phyloP scores from a whole-genome alignment of 2,329 filamentous ascomycete genomes.

The Chaetomiaceae sp. region DNA sequence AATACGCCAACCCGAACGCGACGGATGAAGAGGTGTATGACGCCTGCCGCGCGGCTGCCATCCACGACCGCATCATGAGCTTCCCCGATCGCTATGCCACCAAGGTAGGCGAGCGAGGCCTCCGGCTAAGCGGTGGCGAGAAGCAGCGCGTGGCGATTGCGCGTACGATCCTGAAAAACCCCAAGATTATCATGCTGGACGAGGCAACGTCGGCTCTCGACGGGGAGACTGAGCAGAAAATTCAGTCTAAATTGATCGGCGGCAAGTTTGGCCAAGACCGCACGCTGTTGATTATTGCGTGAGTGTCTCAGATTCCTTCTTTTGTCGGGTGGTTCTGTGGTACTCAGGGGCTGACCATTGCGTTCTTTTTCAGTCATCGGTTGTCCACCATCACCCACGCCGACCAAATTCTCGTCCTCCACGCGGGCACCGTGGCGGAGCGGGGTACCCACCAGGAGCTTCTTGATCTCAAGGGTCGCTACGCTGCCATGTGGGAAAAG shows the following conservation, averaged over 20 bases:
- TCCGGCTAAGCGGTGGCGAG: conserved; percentile 54
- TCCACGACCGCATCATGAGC: conserved; percentile 48
- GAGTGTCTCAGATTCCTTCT: conserved; percentile 34
- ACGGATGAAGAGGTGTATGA: conserved; percentile 44
- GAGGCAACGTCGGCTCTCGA: conserved; percentile 67
- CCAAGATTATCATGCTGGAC: conserved; percentile 64
- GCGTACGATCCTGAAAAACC: conserved; percentile 61
- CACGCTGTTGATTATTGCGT: conserved; percentile 92
- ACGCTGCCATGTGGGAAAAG: conserved; percentile 83
- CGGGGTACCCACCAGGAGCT: conserved; percentile 73
- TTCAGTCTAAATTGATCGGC: conserved; percentile 62
- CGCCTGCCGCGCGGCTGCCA: conserved; percentile 47
- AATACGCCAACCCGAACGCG: conserved; percentile 44
- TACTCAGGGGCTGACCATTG: conserved; percentile 19
- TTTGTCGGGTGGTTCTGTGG: not conserved
- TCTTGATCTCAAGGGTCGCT: conserved; percentile 62
- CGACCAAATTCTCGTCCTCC: conserved; percentile 76
- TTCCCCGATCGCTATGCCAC: conserved; percentile 49
- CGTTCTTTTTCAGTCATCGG: conserved; percentile 56
- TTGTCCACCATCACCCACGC: conserved; percentile 80
- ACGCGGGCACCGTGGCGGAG: conserved; percentile 70
- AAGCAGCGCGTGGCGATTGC: conserved; percentile 55
- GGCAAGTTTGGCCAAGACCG: conserved; percentile 66
- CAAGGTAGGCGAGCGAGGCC: conserved; percentile 46
- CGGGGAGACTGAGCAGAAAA: conserved; percentile 52